These are phyloP conservation scores for Amanita thiersii DNA, from an alignment of 768 basidiomycete genomes.

Conservation along the genomic window DNA sequence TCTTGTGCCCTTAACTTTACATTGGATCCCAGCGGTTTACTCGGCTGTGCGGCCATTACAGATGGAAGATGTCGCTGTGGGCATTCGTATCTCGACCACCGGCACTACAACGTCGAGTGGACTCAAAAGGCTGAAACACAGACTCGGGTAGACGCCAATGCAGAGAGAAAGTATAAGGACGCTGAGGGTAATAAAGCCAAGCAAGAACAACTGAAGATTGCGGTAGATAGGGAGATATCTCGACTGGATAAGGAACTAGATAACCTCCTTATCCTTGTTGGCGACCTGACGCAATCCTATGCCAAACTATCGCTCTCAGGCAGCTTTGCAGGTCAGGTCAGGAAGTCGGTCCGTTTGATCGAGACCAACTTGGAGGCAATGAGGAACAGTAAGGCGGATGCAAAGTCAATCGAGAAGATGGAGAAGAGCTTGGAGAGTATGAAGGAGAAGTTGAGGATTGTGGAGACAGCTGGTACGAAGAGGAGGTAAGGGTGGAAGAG, in stretches of 20 bases:
- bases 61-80: slow-evolving; percentile 1
- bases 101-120: slow-evolving; percentile 10
- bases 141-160: slow-evolving; percentile 8
- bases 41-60: background rate
- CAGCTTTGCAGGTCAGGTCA: slow-evolving; percentile 6
- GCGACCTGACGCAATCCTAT: background rate
- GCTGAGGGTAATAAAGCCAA: background rate
- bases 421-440: slow-evolving; percentile 1
- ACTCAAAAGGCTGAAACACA: slow-evolving; percentile 1
- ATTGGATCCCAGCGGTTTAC: slow-evolving; percentile 2
- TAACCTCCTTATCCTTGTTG: background rate
- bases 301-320: slow-evolving; percentile 3
- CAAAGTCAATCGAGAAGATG: background rate
- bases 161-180: slow-evolving; percentile 11
- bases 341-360: background rate
- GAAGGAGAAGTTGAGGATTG: slow-evolving; percentile 1
- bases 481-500: no score
- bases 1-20: background rate
- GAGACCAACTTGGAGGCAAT: slow-evolving; percentile 5
- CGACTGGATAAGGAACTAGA: background rate
- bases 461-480: background rate
- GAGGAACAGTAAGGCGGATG: background rate
- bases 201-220: background rate
- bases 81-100: slow-evolving; percentile 11
- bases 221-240: background rate